phyloP scores from a whole-genome alignment of 2,329 filamentous ascomycete genomes.

The Pestalotiopsis sp. region DNA sequence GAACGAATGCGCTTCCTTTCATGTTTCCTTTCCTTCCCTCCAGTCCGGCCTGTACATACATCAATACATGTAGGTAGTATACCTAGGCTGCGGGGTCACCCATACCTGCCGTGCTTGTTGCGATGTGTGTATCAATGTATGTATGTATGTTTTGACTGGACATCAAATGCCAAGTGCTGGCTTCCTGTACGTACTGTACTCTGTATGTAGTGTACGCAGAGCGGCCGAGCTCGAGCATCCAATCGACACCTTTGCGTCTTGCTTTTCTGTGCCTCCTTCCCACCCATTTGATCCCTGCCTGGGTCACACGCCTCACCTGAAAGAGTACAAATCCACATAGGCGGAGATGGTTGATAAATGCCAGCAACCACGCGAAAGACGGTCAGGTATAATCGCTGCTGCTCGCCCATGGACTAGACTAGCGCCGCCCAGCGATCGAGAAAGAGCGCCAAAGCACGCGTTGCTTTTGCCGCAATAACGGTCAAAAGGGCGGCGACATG shows the following conservation, averaged over 20 bases:
- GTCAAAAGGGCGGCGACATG: background rate
- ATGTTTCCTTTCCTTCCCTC: background rate
- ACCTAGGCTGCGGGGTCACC: background rate
- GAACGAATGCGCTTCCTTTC: background rate
- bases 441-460: background rate
- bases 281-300: background rate
- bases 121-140: background rate
- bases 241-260: background rate
- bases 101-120: background rate
- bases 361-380: slow-evolving; percentile 1
- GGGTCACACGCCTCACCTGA: slow-evolving; percentile 8
- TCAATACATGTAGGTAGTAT: background rate
- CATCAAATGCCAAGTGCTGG: background rate
- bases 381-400: slow-evolving; percentile 9
- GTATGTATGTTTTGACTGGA: background rate
- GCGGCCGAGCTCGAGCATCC: background rate
- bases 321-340: background rate
- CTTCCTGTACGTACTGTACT: background rate
- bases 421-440: background rate
- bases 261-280: background rate
- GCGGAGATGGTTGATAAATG: background rate
- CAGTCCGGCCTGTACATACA: background rate
- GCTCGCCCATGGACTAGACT: background rate
- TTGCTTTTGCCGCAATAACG: background rate
- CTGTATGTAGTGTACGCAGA: background rate